Evolutionary conservation across 2,329 filamentous ascomycete genomes (phyloP), one percentile per base, ranked within the genome.

Genomic region (Tolypocladium sp.): DNA sequence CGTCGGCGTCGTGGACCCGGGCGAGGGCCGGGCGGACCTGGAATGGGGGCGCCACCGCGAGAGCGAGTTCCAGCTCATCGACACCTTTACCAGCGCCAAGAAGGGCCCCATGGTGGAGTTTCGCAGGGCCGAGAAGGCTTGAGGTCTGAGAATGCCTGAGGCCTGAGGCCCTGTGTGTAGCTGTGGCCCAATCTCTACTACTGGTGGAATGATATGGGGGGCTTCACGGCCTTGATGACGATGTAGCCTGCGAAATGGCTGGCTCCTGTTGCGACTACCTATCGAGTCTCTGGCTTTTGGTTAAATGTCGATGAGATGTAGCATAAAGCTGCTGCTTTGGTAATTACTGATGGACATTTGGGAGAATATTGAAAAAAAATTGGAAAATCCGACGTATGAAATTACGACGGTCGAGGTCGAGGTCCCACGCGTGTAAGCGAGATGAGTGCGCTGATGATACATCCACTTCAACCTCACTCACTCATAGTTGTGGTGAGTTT

Each of bases 51-150:
- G 85, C 53, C 78, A 85, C 58, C 76, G 80, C 54, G 68, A 67
- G 22, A 74, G 68, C 1, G 89, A 91, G 77, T 90, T 86, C 71
- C 88, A 90, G 76, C 74, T 91, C 59, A 74, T 81, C 57, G 89
- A 92, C 69, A 87, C 83, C 22, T 91, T 92, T 71, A 90, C 88
- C 38, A 89, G 86, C 65, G 76, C 82, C 65, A 92, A 91, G 76
- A 81, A 88, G 66, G 89, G 89, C 0, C 85, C 86, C 1, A 78
- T 89, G 74, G 76, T 91, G 59, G 83, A 90, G 74, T 87, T 88
- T 66, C 68, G 71, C 55, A 70, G 64, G 63, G 70, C 63, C 9
- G 64, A 69, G 30, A 62, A 61, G 59, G 57, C 61, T 40, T 64
- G 57, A 60, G 27, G 20, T 22, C 49, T 53, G 30, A 53, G 49